phyloP scores from a whole-genome alignment of 108 stramenopile species.

The Cyclotella atomus region DNA sequence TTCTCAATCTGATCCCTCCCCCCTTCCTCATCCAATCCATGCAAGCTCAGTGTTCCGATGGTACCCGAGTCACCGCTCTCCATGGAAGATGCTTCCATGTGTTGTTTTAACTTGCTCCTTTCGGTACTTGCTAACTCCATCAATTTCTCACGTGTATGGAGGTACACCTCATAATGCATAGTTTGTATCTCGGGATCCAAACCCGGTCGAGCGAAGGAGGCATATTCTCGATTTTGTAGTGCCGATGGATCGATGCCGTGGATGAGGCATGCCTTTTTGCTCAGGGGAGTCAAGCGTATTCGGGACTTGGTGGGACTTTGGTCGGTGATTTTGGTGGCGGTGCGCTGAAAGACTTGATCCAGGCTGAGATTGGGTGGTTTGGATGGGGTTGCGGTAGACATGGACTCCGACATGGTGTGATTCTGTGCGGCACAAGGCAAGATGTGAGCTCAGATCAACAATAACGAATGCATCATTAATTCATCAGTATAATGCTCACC shows the following conservation, averaged over 20 bases:
- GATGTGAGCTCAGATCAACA: not conserved
- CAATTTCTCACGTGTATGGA: conserved; percentile 18
- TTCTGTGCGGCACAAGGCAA: not conserved
- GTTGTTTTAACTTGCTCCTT: conserved; percentile 10
- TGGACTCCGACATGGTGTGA: not conserved
- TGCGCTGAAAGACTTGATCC: conserved; percentile 13
- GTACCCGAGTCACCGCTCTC: too few species aligned
- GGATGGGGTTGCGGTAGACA: not conserved
- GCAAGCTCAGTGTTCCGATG: too few species aligned
- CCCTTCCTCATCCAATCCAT: conserved; percentile 13
- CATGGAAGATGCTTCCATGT: conserved; percentile 7
- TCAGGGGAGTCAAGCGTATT: conserved; percentile 15
- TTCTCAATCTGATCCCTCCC: conserved; percentile 19
- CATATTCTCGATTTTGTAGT: conserved; percentile 17
- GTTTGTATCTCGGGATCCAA: conserved; percentile 34
- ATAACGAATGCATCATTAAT: conserved; percentile 65
- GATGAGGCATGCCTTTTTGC: conserved; percentile 15
- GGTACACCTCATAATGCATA: conserved; percentile 24
- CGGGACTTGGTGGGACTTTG: not conserved
- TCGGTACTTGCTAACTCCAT: conserved; percentile 1
- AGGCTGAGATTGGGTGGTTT: not conserved
- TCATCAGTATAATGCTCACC: too few species aligned
- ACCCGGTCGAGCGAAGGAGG: conserved; percentile 13
- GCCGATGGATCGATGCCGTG: conserved; percentile 28
- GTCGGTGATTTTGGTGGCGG: not conserved